Percentiles rank a stretch among this genome's conserved stretches.
Conservation (phyloP, 371 early-diverging fungal genomes). For the Rhizomucor pusillus region DNA sequence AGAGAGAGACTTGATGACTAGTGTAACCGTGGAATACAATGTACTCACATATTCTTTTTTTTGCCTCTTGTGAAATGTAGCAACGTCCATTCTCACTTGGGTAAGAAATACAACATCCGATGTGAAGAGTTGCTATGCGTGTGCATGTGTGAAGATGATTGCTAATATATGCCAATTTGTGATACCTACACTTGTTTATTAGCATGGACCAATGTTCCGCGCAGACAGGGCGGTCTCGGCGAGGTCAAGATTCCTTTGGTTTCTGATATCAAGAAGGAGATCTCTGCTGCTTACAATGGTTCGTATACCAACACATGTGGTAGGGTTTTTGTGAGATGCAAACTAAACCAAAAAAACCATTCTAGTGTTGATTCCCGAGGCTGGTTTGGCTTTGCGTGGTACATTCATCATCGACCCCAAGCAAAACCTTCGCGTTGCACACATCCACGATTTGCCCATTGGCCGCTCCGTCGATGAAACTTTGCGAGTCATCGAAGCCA, state of each 20-base stretch:
- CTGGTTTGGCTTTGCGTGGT: conserved; percentile 66
- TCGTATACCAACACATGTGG: conserved; percentile 30
- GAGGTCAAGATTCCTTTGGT: conserved; percentile 74
- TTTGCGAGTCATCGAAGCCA: conserved; percentile 93
- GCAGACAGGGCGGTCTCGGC: conserved; percentile 88
- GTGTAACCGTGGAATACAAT: too few species aligned
- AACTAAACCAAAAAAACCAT: conserved; percentile 9
- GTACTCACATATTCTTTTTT: conserved; percentile 11
- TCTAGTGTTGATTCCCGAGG: conserved; percentile 65
- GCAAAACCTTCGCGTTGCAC: conserved; percentile 66
- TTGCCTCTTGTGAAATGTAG: conserved; percentile 8
- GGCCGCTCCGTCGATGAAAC: conserved; percentile 96
- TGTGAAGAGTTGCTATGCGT: background rate
- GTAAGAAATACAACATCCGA: conserved; percentile 10
- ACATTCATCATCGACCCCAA: conserved; percentile 95
- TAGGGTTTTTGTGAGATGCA: background rate
- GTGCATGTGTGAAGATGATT: background rate
- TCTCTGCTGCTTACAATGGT: conserved; percentile 83
- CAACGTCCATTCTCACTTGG: conserved; percentile 49
- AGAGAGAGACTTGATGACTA: too few species aligned
- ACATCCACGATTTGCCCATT: conserved; percentile 76
- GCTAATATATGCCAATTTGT: background rate
- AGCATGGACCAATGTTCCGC: conserved; percentile 60
- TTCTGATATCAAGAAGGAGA: conserved; percentile 84
- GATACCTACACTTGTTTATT: conserved; percentile 22